Evolutionary conservation across 768 basidiomycete genomes (phyloP).

Genomic region (Coprinellus aureogranulatus): DNA sequence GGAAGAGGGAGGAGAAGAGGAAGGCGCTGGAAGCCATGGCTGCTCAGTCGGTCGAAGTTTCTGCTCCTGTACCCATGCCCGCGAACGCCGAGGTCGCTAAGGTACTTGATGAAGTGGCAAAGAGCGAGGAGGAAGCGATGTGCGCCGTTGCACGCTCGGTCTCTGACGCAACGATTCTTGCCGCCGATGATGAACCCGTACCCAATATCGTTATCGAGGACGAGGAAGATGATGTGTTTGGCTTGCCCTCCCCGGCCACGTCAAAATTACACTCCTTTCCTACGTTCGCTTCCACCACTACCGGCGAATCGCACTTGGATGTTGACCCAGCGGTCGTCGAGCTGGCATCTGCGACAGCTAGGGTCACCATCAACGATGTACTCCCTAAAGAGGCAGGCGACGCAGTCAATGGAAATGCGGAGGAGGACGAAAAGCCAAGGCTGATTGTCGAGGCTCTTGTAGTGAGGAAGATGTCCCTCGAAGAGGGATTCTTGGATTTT

Average conservation of each 20-base stretch:
- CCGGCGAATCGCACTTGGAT: slow-evolving; percentile 27
- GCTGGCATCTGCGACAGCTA: slow-evolving; percentile 18
- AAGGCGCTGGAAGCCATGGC: slow-evolving; percentile 33
- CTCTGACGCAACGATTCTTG: slow-evolving; percentile 13
- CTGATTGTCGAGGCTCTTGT: slow-evolving; percentile 81
- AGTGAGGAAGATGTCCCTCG: slow-evolving; percentile 70
- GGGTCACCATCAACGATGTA: neutral
- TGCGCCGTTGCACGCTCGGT: slow-evolving; percentile 3
- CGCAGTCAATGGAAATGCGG: neutral
- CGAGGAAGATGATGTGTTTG: slow-evolving; percentile 34
- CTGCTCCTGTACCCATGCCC: neutral
- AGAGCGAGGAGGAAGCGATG: neutral
- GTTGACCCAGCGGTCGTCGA: slow-evolving; percentile 22
- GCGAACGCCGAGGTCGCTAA: neutral
- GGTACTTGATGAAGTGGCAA: neutral
- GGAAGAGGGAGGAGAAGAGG: slow-evolving; percentile 47
- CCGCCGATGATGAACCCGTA: slow-evolving; percentile 5
- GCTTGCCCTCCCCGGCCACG: slow-evolving; percentile 33
- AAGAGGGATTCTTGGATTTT: slow-evolving; percentile 78
- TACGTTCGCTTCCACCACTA: slow-evolving; percentile 22
- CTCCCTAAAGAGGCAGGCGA: neutral
- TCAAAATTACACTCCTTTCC: slow-evolving; percentile 20
- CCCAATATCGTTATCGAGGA: slow-evolving; percentile 5
- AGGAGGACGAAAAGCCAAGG: slow-evolving; percentile 38
- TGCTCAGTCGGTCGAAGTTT: slow-evolving; percentile 11